Percentiles rank a stretch among this genome's conserved stretches.
These are phyloP conservation scores for Lepiota subincarnata DNA, from an alignment of 768 basidiomycete genomes.

Conservation along the genomic window DNA sequence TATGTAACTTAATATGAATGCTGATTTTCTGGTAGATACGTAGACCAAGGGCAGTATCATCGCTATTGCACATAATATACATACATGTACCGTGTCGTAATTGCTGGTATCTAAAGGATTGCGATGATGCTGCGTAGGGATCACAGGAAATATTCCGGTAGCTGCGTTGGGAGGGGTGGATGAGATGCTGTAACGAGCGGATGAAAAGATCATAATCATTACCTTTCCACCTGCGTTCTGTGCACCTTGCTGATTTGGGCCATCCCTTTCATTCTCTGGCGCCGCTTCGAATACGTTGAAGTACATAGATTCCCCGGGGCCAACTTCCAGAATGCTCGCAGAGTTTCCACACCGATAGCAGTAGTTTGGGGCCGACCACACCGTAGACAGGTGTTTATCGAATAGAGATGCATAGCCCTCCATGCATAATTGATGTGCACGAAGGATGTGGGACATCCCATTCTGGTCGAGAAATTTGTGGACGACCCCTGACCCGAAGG, in stretches of 20 bases:
- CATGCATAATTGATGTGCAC: constrained; percentile 99
- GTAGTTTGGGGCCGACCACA: constrained; percentile 99
- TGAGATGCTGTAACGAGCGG: constrained; percentile 10
- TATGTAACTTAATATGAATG: background rate
- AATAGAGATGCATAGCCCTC: constrained; percentile 98
- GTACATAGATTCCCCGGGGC: constrained; percentile 80
- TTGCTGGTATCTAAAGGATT: constrained; percentile 7
- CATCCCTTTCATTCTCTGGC: constrained; percentile 94
- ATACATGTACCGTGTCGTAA: constrained; percentile 1
- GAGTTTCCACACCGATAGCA: constrained; percentile 98
- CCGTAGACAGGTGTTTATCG: constrained; percentile 91
- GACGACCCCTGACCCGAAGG: constrained; percentile 96
- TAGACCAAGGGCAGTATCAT: background rate
- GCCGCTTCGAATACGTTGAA: constrained; percentile 99
- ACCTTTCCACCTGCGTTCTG: constrained; percentile 76
- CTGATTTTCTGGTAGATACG: background rate
- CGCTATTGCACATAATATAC: constrained; percentile 1
- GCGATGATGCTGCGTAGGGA: background rate
- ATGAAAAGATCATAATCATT: constrained; percentile 14
- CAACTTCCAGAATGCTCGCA: constrained; percentile 93
- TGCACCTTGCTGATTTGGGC: constrained; percentile 72
- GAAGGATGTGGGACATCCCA: constrained; percentile 94
- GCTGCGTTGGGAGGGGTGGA: constrained; percentile 33
- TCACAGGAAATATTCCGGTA: constrained; percentile 78
- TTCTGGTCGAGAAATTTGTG: constrained; percentile 97